Base-by-base conservation (phyloP, 2,329 filamentous ascomycete species). In the Apiospora malaysiana region DNA sequence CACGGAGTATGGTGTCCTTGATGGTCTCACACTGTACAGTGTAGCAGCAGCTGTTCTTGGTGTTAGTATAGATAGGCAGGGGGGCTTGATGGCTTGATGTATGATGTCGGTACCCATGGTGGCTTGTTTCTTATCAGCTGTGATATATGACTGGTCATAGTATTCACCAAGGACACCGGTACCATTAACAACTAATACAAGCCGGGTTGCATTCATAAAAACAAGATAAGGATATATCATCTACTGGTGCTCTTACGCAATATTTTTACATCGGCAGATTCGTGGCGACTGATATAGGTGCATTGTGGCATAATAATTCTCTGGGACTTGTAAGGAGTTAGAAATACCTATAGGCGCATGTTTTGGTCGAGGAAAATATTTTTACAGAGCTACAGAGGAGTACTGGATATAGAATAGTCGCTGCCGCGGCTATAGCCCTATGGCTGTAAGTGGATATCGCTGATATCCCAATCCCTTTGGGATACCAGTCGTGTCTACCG, bases 11-110 rank as follows among this genome's bases (percentile, higher is more conserved):
- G 16, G 14, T n/a, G 5, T 3, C 6, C 32, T 32, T 21, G 4
- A 0, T 21, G 51, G 10, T 27, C 25, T 59, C 5, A 21, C 16
- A 21, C 51, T 37, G 25, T 2, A 37, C 49, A 18, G 23, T 27
- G 1, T 14, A 56, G 5, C 37, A 16, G 18, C 27, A 9, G 51
- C 25, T 16, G 25, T 7, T 2, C 16, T 37, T 49, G 25, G 25
- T 32, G 25, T 59, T 59, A 7, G n/a, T 59, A 37, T 59, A 59
- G 27, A 59, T 59, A 59, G 27, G 37, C 51, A 37, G 51, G 51
- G 51, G 27, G 21, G 6, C 27, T 21, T 8, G 51, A 59, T 21
- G 16, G 16, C 10, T 21, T 8, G 7, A 59, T 59, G 51, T 27
- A 37, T 59, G 6, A 59, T 59, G 51, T 37, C 25, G 51, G 27